phyloP scores from a whole-genome alignment of 441 rosid genomes.

The Populus hybrid region DNA sequence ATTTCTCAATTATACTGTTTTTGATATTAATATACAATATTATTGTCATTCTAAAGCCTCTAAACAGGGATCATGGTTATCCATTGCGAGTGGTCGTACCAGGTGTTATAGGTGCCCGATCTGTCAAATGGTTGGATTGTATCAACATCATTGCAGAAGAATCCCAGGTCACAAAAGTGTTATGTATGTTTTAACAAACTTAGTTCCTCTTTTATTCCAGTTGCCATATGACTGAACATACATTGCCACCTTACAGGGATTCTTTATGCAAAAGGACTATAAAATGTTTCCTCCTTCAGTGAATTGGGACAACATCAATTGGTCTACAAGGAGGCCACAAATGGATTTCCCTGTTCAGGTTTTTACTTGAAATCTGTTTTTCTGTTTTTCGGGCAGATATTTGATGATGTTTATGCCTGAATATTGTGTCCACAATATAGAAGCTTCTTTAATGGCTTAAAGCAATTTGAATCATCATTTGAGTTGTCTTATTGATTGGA shows the following conservation, averaged over 20 bases:
- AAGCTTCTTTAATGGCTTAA: not conserved
- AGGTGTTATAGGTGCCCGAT: slow-evolving; percentile 97
- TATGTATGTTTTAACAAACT: not conserved
- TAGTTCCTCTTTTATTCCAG: slow-evolving; percentile 4
- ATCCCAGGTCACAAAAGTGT: slow-evolving; percentile 60
- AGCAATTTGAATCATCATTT: not conserved
- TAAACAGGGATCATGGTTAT: slow-evolving; percentile 94
- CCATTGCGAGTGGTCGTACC: slow-evolving; percentile 93
- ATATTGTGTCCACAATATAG: not conserved
- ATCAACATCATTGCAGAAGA: slow-evolving; percentile 76
- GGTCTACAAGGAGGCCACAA: slow-evolving; percentile 89
- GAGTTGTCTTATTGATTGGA: not conserved
- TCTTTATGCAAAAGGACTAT: slow-evolving; percentile 98
- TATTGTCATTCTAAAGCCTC: slow-evolving; percentile 43
- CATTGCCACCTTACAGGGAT: slow-evolving; percentile 53
- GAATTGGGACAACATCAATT: slow-evolving; percentile 85
- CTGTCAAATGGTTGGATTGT: slow-evolving; percentile 96
- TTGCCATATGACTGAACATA: slow-evolving; percentile 8
- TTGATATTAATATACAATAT: slow-evolving; percentile 13
- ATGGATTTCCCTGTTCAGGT: slow-evolving; percentile 99
- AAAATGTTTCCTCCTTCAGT: slow-evolving; percentile 98
- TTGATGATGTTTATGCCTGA: not conserved
- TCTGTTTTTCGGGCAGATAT: not conserved
- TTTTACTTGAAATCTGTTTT: slow-evolving; percentile 5
- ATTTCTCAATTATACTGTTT: not conserved